A percentile compares a stretch with the other conserved stretches of the same genome.
Conservation (phyloP, 2,329 filamentous ascomycete genomes). For the Colletotrichum simmondsii region DNA sequence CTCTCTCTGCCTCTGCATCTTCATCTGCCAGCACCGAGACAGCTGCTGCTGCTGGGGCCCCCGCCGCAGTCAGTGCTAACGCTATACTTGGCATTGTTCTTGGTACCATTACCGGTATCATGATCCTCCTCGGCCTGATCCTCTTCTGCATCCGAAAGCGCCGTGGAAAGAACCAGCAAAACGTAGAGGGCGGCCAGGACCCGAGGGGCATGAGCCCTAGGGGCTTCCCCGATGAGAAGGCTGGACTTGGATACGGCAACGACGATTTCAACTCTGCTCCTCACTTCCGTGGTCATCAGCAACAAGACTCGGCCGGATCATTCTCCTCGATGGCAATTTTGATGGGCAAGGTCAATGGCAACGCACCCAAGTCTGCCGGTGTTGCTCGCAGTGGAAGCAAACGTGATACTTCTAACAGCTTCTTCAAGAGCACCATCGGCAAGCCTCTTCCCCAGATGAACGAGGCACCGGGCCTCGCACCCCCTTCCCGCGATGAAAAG, state of each 20-base stretch:
- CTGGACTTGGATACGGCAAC: constrained; percentile 59
- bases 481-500: constrained; percentile 46
- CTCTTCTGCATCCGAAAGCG: constrained; percentile 73
- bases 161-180: constrained; percentile 65
- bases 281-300: constrained; percentile 62
- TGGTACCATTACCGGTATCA: constrained; percentile 81
- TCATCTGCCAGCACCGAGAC: constrained; percentile 18
- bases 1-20: constrained; percentile 41
- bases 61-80: constrained; percentile 48
- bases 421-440: constrained; percentile 71
- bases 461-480: constrained; percentile 42
- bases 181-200: constrained; percentile 57
- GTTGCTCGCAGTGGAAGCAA: constrained; percentile 59
- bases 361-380: constrained; percentile 43
- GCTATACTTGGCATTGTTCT: constrained; percentile 83
- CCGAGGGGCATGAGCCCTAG: constrained; percentile 48
- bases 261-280: constrained; percentile 41
- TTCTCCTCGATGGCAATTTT: constrained; percentile 74
- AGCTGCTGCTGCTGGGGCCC: constrained; percentile 35
- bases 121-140: constrained; percentile 76
- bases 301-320: constrained; percentile 65
- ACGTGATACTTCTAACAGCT: constrained; percentile 61
- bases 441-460: constrained; percentile 66
- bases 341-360: constrained; percentile 59
- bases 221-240: constrained; percentile 66